A percentile compares a stretch with the other conserved stretches of the same genome.
Evolutionary conservation across 805 yeast genomes (phyloP).

Genomic region (Starmerella stigmatis): DNA sequence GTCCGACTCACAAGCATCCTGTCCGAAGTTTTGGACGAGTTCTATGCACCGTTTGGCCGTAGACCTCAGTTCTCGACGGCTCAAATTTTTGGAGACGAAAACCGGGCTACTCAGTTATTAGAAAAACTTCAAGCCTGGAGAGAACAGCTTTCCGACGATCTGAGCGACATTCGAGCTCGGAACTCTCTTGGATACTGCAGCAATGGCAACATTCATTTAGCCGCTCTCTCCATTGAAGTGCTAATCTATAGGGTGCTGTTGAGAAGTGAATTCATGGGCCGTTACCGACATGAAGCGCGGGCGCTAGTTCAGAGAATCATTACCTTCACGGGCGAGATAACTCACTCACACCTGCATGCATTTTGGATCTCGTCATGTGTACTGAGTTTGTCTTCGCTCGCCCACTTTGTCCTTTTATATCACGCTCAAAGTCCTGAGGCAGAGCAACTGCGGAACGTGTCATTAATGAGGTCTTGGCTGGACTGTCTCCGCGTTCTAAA

Average conservation of each 20-base stretch:
- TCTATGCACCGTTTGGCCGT: constrained; percentile 21
- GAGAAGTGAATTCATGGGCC: constrained; percentile 23
- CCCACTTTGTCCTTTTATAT: constrained; percentile 30
- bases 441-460: constrained; percentile 26
- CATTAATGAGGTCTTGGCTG: constrained; percentile 29
- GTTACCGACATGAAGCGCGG: constrained; percentile 26
- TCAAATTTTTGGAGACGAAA: constrained; percentile 9
- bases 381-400: constrained; percentile 28
- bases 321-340: constrained; percentile 28
- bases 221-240: constrained; percentile 28
- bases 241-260: constrained; percentile 26
- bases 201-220: constrained; percentile 28
- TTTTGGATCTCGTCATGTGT: constrained; percentile 31
- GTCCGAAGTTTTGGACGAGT: constrained; percentile 23
- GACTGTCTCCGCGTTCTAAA: constrained; percentile 28
- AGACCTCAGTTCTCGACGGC: constrained; percentile 16
- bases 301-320: constrained; percentile 28
- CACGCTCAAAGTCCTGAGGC: constrained; percentile 28
- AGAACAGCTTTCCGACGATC: constrained; percentile 24
- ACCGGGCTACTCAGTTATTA: constrained; percentile 20
- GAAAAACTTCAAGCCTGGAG: constrained; percentile 24
- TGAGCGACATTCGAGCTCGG: constrained; percentile 25
- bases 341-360: constrained; percentile 31
- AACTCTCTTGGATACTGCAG: constrained; percentile 26
- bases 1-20: constrained; percentile 26